These are phyloP conservation scores for Penicillium sp. DNA, from an alignment of 2,329 filamentous ascomycete species.

Conservation along the genomic window DNA sequence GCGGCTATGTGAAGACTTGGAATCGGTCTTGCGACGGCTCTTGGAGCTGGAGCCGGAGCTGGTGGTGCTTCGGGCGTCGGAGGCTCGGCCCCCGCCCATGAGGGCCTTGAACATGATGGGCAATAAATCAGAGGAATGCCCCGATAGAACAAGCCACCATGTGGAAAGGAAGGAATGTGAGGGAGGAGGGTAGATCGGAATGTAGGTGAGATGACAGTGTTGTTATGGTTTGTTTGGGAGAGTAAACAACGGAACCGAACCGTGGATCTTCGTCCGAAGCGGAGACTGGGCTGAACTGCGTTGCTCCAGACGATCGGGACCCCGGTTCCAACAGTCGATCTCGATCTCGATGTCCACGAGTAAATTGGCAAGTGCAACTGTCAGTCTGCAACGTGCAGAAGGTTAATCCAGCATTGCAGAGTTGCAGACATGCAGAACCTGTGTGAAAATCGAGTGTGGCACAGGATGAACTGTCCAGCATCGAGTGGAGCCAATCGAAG, in stretches of 20 bases:
- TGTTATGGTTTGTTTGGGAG: slow-evolving; percentile 29
- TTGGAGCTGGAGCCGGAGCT: slow-evolving; percentile 34
- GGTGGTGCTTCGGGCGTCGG: slow-evolving; percentile 32
- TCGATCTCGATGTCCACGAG: background rate
- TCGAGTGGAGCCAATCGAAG: slow-evolving; percentile 28
- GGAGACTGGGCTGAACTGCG: slow-evolving; percentile 15
- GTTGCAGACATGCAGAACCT: background rate
- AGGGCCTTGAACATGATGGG: slow-evolving; percentile 42
- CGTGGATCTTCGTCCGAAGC: slow-evolving; percentile 28
- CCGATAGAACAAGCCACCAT: slow-evolving; percentile 28
- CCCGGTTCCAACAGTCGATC: background rate
- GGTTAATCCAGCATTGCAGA: background rate
- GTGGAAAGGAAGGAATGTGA: slow-evolving; percentile 22
- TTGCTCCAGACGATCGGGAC: slow-evolving; percentile 30
- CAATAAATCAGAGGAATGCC: slow-evolving; percentile 27
- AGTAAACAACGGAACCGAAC: slow-evolving; percentile 37
- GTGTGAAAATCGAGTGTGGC: slow-evolving; percentile 7
- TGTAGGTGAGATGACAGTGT: slow-evolving; percentile 8
- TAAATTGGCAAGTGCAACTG: background rate
- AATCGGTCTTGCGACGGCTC: slow-evolving; percentile 33
- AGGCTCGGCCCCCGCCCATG: slow-evolving; percentile 37
- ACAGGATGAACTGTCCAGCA: slow-evolving; percentile 17
- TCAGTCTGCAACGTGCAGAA: background rate
- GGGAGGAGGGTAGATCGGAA: slow-evolving; percentile 1
- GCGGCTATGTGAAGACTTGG: slow-evolving; percentile 37